Conservation (phyloP, 306 rosid genomes). For the Astragalus glycyphyllos region DNA sequence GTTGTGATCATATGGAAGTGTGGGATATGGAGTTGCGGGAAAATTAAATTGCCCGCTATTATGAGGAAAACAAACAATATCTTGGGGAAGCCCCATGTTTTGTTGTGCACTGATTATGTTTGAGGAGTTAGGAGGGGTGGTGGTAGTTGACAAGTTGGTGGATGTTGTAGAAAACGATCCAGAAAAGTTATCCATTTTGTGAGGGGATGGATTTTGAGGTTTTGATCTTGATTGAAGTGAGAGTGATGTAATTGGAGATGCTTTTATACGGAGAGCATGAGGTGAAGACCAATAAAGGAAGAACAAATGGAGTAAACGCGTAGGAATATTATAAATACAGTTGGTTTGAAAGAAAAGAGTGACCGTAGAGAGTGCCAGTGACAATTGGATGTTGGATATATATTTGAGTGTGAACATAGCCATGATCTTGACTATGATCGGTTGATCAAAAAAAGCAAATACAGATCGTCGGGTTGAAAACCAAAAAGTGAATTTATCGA, state of each 20-base stretch:
- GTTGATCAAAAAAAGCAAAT: background rate
- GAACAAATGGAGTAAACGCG: slow-evolving; percentile 13
- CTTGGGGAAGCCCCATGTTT: slow-evolving; percentile 3
- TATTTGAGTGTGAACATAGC: slow-evolving; percentile 38
- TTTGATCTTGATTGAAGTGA: background rate
- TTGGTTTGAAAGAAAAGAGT: slow-evolving; percentile 6
- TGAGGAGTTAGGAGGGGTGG: background rate
- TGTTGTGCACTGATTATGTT: background rate
- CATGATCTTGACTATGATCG: background rate
- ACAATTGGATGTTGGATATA: slow-evolving; percentile 55
- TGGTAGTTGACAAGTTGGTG: background rate
- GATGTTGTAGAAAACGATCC: background rate
- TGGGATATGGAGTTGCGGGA: background rate
- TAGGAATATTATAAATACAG: too few relatives aligned
- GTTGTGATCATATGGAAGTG: background rate
- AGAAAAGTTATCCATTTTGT: slow-evolving; percentile 42
- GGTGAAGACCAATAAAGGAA: slow-evolving; percentile 33
- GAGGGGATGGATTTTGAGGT: background rate
- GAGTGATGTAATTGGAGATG: background rate
- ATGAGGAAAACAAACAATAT: background rate
- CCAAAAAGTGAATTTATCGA: background rate
- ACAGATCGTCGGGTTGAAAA: background rate
- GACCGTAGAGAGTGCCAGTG: slow-evolving; percentile 40
- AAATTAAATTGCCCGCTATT: background rate
- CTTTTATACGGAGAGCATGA: slow-evolving; percentile 11